Conservation (phyloP, 495 filamentous ascomycete species). For the Tirmania nivea region DNA sequence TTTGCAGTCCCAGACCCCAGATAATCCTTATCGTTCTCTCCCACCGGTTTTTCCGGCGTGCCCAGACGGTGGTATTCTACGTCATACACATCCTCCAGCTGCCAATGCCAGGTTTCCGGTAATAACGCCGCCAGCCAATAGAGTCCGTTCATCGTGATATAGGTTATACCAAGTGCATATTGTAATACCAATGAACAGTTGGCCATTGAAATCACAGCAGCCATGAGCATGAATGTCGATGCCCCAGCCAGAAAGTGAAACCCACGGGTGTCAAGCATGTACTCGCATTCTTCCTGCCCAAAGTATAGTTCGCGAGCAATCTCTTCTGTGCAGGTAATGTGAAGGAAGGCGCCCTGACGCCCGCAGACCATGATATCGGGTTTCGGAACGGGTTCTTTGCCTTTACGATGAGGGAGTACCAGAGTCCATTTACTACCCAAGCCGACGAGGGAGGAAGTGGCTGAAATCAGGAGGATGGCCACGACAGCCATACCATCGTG, state of each 20-base stretch:
- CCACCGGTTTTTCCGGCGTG: too few species aligned
- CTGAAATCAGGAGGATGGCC: constrained; percentile 26
- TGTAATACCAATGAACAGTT: constrained; percentile 40
- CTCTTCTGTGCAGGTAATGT: constrained; percentile 39
- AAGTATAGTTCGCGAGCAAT: constrained; percentile 42
- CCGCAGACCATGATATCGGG: constrained; percentile 38
- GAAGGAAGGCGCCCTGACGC: constrained; percentile 35
- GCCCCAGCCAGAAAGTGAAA: constrained; percentile 33
- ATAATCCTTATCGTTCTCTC: too few species aligned
- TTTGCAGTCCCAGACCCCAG: too few species aligned
- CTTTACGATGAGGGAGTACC: constrained; percentile 27
- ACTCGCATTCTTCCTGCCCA: constrained; percentile 35
- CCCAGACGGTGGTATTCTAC: not conserved
- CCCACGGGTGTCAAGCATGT: constrained; percentile 23
- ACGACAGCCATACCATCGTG: constrained; percentile 33
- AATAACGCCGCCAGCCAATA: constrained; percentile 37
- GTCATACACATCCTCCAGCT: not conserved
- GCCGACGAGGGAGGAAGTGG: constrained; percentile 30
- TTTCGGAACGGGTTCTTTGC: constrained; percentile 27
- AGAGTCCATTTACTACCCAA: constrained; percentile 34
- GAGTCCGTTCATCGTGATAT: constrained; percentile 36
- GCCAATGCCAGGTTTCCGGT: constrained; percentile 3
- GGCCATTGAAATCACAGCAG: constrained; percentile 36
- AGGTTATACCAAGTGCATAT: constrained; percentile 32
- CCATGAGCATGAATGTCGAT: constrained; percentile 40